Percentiles rank a stretch among this genome's conserved stretches.
These are phyloP conservation scores for Diophrys sp. DNA, from an alignment of 73 alveolate species.

Conservation along the genomic window DNA sequence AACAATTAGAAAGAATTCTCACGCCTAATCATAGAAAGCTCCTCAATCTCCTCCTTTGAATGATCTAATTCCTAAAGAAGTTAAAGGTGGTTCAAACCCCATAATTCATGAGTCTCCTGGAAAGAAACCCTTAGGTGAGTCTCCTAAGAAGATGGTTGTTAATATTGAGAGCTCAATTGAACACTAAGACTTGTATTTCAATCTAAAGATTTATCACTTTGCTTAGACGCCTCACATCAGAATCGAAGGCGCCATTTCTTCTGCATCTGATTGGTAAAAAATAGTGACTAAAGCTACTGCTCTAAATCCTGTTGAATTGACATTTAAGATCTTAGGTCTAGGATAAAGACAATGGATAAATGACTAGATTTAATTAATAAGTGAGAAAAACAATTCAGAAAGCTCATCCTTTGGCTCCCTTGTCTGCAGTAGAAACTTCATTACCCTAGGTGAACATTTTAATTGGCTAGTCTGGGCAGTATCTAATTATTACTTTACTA, in stretches of 20 bases:
- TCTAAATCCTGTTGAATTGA: background rate
- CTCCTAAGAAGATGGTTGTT: background rate
- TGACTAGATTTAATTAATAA: conserved; percentile 10
- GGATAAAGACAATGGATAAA: background rate
- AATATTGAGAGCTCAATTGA: background rate
- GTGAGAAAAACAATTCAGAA: conserved; percentile 4
- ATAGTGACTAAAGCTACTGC: background rate
- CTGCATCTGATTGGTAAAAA: background rate
- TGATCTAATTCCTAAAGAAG: too few species aligned
- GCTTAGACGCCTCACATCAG: background rate
- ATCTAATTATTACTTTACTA: conserved; percentile 43
- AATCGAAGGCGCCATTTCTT: background rate
- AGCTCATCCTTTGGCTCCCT: conserved; percentile 29
- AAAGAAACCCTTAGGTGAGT: too few species aligned
- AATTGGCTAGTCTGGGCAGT: conserved; percentile 77
- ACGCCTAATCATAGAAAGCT: too few species aligned
- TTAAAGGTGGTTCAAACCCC: too few species aligned
- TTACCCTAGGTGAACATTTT: conserved; percentile 46
- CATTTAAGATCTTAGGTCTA: background rate
- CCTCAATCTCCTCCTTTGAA: too few species aligned
- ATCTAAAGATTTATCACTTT: background rate
- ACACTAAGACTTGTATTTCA: background rate
- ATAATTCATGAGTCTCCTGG: too few species aligned
- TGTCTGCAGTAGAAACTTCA: conserved; percentile 1
- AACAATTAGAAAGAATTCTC: too few species aligned